phyloP scores from a whole-genome alignment of 768 basidiomycete genomes.

The Russula vinacea region DNA sequence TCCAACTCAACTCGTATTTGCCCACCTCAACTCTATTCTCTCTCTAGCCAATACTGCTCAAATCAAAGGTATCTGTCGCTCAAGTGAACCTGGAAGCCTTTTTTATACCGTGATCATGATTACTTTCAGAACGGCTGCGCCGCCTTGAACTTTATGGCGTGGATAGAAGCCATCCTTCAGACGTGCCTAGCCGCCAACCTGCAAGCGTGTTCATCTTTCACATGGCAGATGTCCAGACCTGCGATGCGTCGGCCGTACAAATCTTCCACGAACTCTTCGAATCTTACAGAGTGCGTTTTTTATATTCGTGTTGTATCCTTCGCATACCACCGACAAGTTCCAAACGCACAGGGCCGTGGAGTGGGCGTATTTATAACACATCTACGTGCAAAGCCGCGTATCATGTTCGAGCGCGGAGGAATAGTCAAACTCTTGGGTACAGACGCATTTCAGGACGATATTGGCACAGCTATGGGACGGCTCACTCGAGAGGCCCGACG shows the following conservation, averaged over 20 bases:
- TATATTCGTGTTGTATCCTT: neutral
- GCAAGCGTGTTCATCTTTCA: constrained; percentile 86
- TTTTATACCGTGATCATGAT: constrained; percentile 1
- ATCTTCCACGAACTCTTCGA: constrained; percentile 76
- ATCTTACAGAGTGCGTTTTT: constrained; percentile 62
- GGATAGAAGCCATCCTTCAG: constrained; percentile 80
- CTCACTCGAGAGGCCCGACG: constrained; percentile 34
- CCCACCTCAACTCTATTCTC: constrained; percentile 13
- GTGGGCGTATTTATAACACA: constrained; percentile 49
- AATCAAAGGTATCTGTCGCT: constrained; percentile 61
- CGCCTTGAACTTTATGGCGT: constrained; percentile 87
- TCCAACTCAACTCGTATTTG: neutral
- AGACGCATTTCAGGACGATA: constrained; percentile 45
- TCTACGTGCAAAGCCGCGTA: constrained; percentile 39
- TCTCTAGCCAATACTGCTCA: constrained; percentile 86
- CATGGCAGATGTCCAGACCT: constrained; percentile 84
- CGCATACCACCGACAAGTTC: neutral
- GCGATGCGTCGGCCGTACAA: constrained; percentile 91
- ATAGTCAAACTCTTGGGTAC: constrained; percentile 44
- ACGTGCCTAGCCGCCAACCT: constrained; percentile 71
- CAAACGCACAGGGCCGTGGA: constrained; percentile 40
- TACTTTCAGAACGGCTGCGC: constrained; percentile 61
- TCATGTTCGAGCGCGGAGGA: constrained; percentile 45
- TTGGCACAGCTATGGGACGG: constrained; percentile 43
- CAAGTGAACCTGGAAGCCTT: neutral